phyloP scores from a whole-genome alignment of 352 stramenopile genomes.

The Sclerospora graminicola region DNA sequence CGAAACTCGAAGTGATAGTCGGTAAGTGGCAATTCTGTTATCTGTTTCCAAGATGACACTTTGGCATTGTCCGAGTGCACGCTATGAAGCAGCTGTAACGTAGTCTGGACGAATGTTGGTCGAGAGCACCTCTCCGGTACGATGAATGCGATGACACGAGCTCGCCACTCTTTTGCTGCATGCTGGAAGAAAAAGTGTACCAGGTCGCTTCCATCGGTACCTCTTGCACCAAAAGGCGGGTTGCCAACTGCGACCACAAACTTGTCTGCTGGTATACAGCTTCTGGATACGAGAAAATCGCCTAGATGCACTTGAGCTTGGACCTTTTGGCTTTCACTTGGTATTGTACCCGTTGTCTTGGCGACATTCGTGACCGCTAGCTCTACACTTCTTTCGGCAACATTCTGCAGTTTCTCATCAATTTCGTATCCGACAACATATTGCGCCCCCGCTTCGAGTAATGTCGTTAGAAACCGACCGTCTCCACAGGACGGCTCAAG shows the following conservation, averaged over 20 bases:
- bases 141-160: slow-evolving; percentile 53
- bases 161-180: slow-evolving; percentile 32
- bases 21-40: slow-evolving; percentile 19
- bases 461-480: slow-evolving; percentile 34
- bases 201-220: slow-evolving; percentile 25
- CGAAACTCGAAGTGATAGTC: slow-evolving; percentile 53
- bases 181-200: slow-evolving; percentile 47
- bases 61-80: not conserved
- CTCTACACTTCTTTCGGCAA: slow-evolving; percentile 11
- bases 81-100: slow-evolving; percentile 20
- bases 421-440: slow-evolving; percentile 53
- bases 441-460: slow-evolving; percentile 29
- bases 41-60: slow-evolving; percentile 19
- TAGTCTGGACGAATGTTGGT: slow-evolving; percentile 26
- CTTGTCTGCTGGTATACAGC: slow-evolving; percentile 1
- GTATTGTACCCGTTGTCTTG: not conserved
- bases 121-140: slow-evolving; percentile 48
- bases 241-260: slow-evolving; percentile 49
- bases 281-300: slow-evolving; percentile 45
- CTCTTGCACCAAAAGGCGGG: slow-evolving; percentile 47
- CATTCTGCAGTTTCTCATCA: slow-evolving; percentile 21
- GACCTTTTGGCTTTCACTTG: not conserved
- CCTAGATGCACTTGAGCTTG: slow-evolving; percentile 21
- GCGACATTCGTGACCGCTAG: not conserved
- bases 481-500: slow-evolving; percentile 71